Conservation (phyloP, 2,329 filamentous ascomycete species). For the Diaporthe sp. region DNA sequence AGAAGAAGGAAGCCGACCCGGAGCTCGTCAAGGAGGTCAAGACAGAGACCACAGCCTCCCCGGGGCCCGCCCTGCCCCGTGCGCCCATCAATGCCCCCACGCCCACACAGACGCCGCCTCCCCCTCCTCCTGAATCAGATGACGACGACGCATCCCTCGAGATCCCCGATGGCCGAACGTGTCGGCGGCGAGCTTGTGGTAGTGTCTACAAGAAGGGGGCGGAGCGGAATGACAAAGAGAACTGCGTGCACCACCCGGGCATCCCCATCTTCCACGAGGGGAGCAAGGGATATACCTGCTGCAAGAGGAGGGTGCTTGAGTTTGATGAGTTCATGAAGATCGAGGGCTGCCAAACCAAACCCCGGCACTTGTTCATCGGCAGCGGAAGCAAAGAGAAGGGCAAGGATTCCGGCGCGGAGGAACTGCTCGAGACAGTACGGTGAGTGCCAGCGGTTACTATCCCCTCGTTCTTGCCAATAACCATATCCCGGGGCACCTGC, state of each 20-base stretch:
- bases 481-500: constrained; percentile 8
- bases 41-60: constrained; percentile 47
- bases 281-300: constrained; percentile 97
- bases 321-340: constrained; percentile 99
- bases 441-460: constrained; percentile 53
- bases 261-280: constrained; percentile 96
- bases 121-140: constrained; percentile 81
- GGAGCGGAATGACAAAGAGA: constrained; percentile 73
- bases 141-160: constrained; percentile 84
- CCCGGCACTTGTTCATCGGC: constrained; percentile 86
- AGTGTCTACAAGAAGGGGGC: constrained; percentile 72
- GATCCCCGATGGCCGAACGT: constrained; percentile 80
- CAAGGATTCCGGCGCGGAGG: constrained; percentile 66
- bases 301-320: constrained; percentile 93
- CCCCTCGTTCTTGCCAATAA: not conserved
- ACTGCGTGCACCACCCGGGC: constrained; percentile 90
- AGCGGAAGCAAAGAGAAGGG: constrained; percentile 75
- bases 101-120: constrained; percentile 55
- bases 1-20: constrained; percentile 66
- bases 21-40: constrained; percentile 66
- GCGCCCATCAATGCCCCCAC: constrained; percentile 57
- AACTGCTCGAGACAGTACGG: constrained; percentile 83
- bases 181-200: constrained; percentile 83
- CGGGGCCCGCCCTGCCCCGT: constrained; percentile 52
- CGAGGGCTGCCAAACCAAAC: constrained; percentile 87